Evolutionary conservation across 1,284 basidiomycete genomes (phyloP), one percentile per base, ranked within the genome.

Genomic region (Chondrostereum purpureum): DNA sequence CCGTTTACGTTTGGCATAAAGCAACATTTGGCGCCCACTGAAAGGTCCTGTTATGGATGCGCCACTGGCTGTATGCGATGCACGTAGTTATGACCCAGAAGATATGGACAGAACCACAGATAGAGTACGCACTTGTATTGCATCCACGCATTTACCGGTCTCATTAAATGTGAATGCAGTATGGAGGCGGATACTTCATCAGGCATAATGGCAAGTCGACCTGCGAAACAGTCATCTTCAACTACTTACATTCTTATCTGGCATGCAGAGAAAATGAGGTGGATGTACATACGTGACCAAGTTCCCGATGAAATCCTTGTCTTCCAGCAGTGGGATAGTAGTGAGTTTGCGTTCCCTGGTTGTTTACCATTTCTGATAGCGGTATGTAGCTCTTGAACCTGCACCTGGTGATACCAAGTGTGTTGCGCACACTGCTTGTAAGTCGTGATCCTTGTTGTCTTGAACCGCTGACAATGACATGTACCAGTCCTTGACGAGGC

Each of bases 131-230:
- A 35, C 5, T 3, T 13, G 24, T 4, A 4, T 23, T 17, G 4
- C 23, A 20, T 18, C 20, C n/a, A 27, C 33, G 36, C 12, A 24
- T 13, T 13, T 18, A n/a, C 11, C 10, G n/a, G n/a, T 13, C 13
- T 24, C 21, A 21, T 45, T 17, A 39, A 37, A 3, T 18, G 8
- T 3, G 3, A 4, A 5, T 12, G 17, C 19, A 49, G 48, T 46
- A 46, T 27, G 48, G 48, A 14, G 48, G 48, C 10, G 48, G 48
- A 14, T 49, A 49, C 24, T 49, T 49, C 20, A 43, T 49, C 23
- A 41, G 14, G 33, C 37, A 49, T 14, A 49, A 49, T 24, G 17
- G 46, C 44, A 13, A 5, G 42, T 44, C n/a, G 4, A 14, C 4
- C n/a, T n/a, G 27, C 27, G n/a, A 8, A 31, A 23, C 34, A 3